Conservation (phyloP, 129 eudicot genomes). For the Escallonia rubra region DNA sequence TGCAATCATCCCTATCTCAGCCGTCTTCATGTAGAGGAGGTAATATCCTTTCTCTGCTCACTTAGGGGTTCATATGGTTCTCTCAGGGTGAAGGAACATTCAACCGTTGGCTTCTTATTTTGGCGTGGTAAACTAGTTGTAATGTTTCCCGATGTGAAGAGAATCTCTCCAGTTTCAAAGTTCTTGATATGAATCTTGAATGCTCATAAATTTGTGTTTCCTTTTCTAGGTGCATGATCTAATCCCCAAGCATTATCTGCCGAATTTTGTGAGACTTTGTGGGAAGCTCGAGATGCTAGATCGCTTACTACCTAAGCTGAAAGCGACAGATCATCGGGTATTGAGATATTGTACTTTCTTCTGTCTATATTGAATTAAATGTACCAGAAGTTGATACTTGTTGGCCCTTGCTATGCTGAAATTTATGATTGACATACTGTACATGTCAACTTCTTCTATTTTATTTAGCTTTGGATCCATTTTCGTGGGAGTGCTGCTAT, state of each 20-base stretch:
- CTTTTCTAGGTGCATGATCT: conserved; percentile 71
- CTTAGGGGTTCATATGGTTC: background rate
- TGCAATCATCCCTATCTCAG: conserved; percentile 99
- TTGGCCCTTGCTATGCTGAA: background rate
- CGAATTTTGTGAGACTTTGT: conserved; percentile 82
- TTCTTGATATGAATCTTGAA: background rate
- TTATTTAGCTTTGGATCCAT: background rate
- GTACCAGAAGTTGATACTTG: background rate
- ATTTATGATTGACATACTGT: background rate
- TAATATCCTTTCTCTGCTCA: conserved; percentile 22
- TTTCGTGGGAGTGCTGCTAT: background rate
- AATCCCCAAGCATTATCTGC: conserved; percentile 89
- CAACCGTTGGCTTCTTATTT: too few species aligned
- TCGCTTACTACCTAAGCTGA: conserved; percentile 87
- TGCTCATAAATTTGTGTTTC: conserved; percentile 11
- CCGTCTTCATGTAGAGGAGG: conserved; percentile 97
- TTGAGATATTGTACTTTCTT: background rate
- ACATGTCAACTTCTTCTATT: background rate
- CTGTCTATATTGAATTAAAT: background rate
- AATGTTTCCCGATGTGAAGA: too few species aligned
- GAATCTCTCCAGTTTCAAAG: too few species aligned
- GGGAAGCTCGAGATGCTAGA: conserved; percentile 99
- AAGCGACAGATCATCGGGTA: conserved; percentile 99
- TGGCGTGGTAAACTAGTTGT: too few species aligned
- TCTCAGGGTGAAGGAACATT: too few species aligned